Base-by-base conservation (phyloP, 2,329 filamentous ascomycete species). In the Thielaviopsis ethacetica region DNA sequence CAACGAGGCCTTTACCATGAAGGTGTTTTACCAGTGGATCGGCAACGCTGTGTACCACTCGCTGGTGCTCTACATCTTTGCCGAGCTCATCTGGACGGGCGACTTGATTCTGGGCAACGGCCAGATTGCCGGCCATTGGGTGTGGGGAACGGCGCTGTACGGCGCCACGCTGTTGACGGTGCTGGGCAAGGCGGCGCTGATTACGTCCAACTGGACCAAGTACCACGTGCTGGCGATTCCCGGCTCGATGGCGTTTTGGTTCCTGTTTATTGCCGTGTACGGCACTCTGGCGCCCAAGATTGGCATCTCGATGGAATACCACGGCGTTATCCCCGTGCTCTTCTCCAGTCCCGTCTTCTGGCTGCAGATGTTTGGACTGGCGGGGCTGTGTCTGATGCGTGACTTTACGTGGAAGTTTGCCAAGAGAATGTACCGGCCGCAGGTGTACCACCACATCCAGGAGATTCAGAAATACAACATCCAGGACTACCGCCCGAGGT, bases 381-480 rank as follows among this genome's bases (percentile, higher is more conserved):
- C 91, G 0, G 76, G 84, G 7, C 71, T 96, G 54, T 97, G 91
- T 70, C 77, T 98, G 55, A 72, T 91, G 56, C 80, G 93, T 66
- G 93, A 98, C 70, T 88, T 95, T 71, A 83, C 85, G 2, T 98
- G 91, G 91, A 98, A 98, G 76, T 98, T 97, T 66, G 84, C 82
- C 62, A 96, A 95, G 77, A 82, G 93, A 64, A 96, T 98, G 90
- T 98, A 97, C 74, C 85, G 84, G 65, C 93, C 93, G 22, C 87
- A 96, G 72, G 84, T 88, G 51, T 98, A 98, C 68, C 93, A 98
- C 66, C 93, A 98, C 70, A 93, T 98, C 63, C 93, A 98, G 72
- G 93, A 98, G 75, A 98, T 98, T 65, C 93, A 98, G 72, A 98
- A 98, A 74, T 98, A 97, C 75, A 98, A 98, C 67, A 95, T 98